A percentile compares a stretch with the other conserved stretches of the same genome.
These are phyloP conservation scores for Salvia miltiorrhiza DNA, from an alignment of 257 asterid genomes.

Conservation along the genomic window DNA sequence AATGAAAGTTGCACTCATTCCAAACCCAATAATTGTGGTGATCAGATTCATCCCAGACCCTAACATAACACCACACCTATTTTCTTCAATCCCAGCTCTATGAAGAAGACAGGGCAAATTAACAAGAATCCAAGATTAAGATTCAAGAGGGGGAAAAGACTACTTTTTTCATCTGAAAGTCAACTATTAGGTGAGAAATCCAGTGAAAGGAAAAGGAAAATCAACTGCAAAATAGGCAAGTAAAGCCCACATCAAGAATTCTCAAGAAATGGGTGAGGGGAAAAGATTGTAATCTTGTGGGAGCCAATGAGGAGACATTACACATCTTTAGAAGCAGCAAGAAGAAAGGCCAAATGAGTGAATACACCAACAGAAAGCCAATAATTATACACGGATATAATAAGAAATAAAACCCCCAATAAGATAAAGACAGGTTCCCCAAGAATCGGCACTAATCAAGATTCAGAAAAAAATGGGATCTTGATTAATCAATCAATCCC, in stretches of 20 bases:
- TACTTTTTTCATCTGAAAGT: constrained; percentile 21
- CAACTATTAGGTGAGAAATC: constrained; percentile 26
- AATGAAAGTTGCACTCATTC: constrained; percentile 92
- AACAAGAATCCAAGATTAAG: constrained; percentile 27
- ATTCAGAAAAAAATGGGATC: constrained; percentile 24
- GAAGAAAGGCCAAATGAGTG: constrained; percentile 23
- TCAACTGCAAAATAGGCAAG: background rate
- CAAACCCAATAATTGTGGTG: constrained; percentile 85
- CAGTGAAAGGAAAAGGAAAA: background rate
- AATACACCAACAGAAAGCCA: constrained; percentile 12
- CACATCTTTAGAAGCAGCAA: constrained; percentile 20
- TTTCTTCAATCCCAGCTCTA: constrained; percentile 18
- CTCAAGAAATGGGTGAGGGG: constrained; percentile 14
- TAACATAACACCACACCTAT: constrained; percentile 33
- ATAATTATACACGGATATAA: constrained; percentile 13
- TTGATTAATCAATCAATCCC: constrained; percentile 24
- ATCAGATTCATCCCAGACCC: constrained; percentile 79
- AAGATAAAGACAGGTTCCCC: constrained; percentile 21
- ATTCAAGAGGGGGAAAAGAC: constrained; percentile 27
- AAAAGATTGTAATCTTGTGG: background rate
- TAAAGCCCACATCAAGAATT: constrained; percentile 22
- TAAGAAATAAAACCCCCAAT: background rate
- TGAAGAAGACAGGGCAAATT: background rate
- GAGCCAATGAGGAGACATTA: constrained; percentile 26
- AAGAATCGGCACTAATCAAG: constrained; percentile 17